A percentile compares a stretch with the other conserved stretches of the same genome.
Evolutionary conservation across 805 yeast species (phyloP).

Genomic region (Ascoidea rubescens): DNA sequence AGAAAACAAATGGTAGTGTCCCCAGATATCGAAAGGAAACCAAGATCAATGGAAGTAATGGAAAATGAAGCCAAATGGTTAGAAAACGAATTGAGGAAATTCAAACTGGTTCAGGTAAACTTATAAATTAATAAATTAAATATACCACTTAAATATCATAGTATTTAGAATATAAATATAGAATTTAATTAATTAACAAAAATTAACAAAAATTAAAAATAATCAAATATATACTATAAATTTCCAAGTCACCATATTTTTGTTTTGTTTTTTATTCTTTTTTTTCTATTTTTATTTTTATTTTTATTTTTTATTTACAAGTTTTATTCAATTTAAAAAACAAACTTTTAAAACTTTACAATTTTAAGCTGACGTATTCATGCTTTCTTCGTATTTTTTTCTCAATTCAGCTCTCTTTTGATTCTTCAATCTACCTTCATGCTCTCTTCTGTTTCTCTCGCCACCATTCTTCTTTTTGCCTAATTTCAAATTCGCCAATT

Average conservation of each 20-base stretch:
- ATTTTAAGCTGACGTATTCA: neutral
- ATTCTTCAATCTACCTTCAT: conserved; percentile 43
- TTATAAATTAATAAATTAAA: too few species aligned
- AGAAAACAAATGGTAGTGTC: conserved; percentile 20
- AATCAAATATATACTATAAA: too few species aligned
- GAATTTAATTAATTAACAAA: too few species aligned
- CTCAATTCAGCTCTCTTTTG: conserved; percentile 31
- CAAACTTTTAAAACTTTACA: too few species aligned
- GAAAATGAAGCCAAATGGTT: conserved; percentile 51
- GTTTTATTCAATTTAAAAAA: too few species aligned
- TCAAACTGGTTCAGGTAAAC: neutral
- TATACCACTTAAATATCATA: too few species aligned
- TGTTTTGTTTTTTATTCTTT: too few species aligned
- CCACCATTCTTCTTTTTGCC: conserved; percentile 81
- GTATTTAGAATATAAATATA: too few species aligned
- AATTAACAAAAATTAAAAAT: too few species aligned
- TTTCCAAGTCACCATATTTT: too few species aligned
- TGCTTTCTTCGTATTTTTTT: conserved; percentile 9
- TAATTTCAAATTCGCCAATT: conserved; percentile 31
- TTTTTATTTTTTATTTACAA: neutral
- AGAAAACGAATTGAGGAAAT: conserved; percentile 24
- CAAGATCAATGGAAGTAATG: conserved; percentile 57
- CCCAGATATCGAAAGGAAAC: conserved; percentile 39
- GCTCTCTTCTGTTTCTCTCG: conserved; percentile 64
- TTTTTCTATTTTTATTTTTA: too few species aligned